A percentile compares a stretch with the other conserved stretches of the same genome.
Conservation (phyloP, 371 early-diverging fungal genomes). For the Syncephalastrum contaminatum region DNA sequence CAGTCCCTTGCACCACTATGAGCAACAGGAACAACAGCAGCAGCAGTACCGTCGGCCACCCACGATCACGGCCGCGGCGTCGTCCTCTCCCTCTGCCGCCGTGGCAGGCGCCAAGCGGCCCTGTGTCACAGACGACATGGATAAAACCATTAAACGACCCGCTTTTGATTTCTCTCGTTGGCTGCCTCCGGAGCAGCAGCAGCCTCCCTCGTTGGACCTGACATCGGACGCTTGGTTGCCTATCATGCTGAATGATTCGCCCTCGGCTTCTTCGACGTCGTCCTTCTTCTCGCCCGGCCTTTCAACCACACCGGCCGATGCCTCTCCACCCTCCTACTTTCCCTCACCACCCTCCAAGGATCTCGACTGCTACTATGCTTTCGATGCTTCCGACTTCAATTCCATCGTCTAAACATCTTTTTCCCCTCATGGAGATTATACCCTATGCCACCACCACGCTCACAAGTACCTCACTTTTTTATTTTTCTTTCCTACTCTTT, state of each 20-base stretch:
- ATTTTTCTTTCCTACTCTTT: constrained; percentile 5
- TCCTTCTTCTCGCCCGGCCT: constrained; percentile 4
- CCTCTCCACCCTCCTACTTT: constrained; percentile 9
- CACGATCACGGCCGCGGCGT: no score
- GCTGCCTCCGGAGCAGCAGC: constrained; percentile 14
- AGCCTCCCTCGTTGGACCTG: constrained; percentile 2
- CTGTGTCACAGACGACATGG: no score
- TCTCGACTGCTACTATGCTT: no score
- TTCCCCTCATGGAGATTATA: neutral
- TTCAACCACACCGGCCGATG: constrained; percentile 12
- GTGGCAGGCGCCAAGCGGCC: no score
- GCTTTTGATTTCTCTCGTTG: constrained; percentile 14
- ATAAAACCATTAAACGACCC: neutral
- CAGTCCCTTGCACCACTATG: neutral
- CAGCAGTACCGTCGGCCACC: neutral
- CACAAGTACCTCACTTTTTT: constrained; percentile 11
- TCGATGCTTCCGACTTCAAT: neutral
- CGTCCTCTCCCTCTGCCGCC: no score
- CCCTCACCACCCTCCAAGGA: neutral
- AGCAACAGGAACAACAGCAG: neutral
- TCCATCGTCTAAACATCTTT: neutral
- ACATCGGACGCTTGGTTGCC: constrained; percentile 4
- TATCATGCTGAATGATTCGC: constrained; percentile 2
- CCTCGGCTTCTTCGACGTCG: constrained; percentile 8
- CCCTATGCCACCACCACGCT: constrained; percentile 21